Evolutionary conservation across 805 yeast species (phyloP).

Genomic region (Zygoascus tannicola): DNA sequence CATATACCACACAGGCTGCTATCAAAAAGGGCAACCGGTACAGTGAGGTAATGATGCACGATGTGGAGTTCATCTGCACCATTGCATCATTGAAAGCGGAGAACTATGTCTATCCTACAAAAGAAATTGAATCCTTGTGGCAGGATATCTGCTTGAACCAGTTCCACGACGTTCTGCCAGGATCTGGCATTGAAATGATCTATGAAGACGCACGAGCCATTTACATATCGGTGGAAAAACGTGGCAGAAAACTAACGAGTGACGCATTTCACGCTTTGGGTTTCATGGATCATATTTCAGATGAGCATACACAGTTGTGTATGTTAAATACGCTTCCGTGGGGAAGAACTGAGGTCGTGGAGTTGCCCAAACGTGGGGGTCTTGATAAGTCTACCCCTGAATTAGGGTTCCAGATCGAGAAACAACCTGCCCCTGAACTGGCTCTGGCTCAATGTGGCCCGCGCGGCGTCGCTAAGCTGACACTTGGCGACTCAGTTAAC

Average conservation of each 20-base stretch:
- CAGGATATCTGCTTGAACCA: constrained; percentile 83
- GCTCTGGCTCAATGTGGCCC: not conserved
- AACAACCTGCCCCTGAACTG: not conserved
- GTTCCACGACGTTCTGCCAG: constrained; percentile 95
- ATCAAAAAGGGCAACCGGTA: constrained; percentile 73
- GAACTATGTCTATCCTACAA: constrained; percentile 61
- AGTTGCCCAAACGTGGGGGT: constrained; percentile 22
- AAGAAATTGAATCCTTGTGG: constrained; percentile 67
- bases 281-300: constrained; percentile 8
- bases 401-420: no score
- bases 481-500: not conserved
- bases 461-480: not conserved
- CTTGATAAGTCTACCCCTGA: not conserved
- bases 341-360: constrained; percentile 43
- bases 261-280: constrained; percentile 42
- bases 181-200: constrained; percentile 89
- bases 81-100: constrained; percentile 48
- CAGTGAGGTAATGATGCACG: constrained; percentile 70
- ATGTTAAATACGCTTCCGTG: constrained; percentile 56
- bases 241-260: constrained; percentile 43
- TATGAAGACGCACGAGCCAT: constrained; percentile 84
- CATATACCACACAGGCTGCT: constrained; percentile 88
- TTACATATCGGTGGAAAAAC: constrained; percentile 47
- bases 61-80: constrained; percentile 76
- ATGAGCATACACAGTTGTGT: constrained; percentile 4